These are phyloP conservation scores for Domatiomyces globalis DNA, from an alignment of 2,329 filamentous ascomycete genomes.

Conservation along the genomic window DNA sequence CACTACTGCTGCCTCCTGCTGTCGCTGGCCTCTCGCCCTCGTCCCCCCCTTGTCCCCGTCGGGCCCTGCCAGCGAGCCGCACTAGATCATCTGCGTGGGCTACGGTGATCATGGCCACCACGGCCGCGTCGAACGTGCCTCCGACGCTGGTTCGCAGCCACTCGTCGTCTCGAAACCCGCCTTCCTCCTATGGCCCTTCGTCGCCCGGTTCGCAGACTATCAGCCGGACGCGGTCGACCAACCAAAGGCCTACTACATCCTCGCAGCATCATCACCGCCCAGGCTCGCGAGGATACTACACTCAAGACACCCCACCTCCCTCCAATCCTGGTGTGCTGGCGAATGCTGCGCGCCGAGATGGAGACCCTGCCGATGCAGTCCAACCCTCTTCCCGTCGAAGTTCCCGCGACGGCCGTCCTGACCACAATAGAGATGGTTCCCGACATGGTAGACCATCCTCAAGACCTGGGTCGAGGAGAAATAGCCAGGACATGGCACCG, in stretches of 20 bases:
- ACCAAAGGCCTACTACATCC: constrained; percentile 27
- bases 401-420: constrained; percentile 45
- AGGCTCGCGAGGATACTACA: constrained; percentile 26
- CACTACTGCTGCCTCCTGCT: no score
- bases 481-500: constrained; percentile 32
- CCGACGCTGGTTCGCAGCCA: constrained; percentile 37
- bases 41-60: neutral
- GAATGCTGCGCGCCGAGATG: constrained; percentile 51
- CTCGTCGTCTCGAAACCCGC: constrained; percentile 34
- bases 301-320: constrained; percentile 32
- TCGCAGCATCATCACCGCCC: constrained; percentile 23
- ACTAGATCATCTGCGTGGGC: neutral
- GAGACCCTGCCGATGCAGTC: constrained; percentile 56
- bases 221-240: constrained; percentile 30
- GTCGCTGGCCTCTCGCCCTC: no score
- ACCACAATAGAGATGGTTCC: constrained; percentile 43
- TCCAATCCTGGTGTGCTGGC: constrained; percentile 36
- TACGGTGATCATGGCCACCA: constrained; percentile 13
- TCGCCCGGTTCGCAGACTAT: constrained; percentile 31
- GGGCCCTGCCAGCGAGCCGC: no score
- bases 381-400: constrained; percentile 46
- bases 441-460: constrained; percentile 30
- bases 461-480: constrained; percentile 28
- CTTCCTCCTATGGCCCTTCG: constrained; percentile 27
- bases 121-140: constrained; percentile 33